phyloP scores from a whole-genome alignment of 2,329 filamentous ascomycete species.

The Colletotrichum spinosum region DNA sequence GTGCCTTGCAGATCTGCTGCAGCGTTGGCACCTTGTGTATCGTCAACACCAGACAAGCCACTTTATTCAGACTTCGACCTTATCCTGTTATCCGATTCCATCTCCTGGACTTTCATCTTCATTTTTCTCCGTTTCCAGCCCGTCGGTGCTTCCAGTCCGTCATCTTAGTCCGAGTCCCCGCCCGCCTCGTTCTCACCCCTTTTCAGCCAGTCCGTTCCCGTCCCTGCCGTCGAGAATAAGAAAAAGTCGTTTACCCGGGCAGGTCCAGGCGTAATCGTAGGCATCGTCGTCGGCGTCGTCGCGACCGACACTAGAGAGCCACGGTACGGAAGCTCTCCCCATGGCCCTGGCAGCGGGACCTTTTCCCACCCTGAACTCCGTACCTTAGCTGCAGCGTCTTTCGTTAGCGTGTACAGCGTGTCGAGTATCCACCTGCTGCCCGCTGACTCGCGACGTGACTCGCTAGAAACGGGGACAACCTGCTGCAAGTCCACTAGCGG shows the following conservation, averaged over 20 bases:
- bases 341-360: conserved; percentile 5
- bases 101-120: background rate
- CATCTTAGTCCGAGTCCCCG: background rate
- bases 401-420: conserved; percentile 21
- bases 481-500: conserved; percentile 38
- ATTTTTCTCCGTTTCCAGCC: background rate
- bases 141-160: background rate
- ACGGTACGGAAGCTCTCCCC: conserved; percentile 18
- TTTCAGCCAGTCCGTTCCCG: background rate
- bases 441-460: conserved; percentile 36
- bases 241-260: background rate
- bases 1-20: background rate
- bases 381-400: conserved; percentile 1
- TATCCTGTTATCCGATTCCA: conserved; percentile 1
- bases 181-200: conserved; percentile 7
- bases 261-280: conserved; percentile 13
- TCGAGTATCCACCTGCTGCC: conserved; percentile 17
- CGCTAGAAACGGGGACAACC: conserved; percentile 28
- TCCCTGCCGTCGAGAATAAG: background rate
- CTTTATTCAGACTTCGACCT: background rate
- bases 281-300: no score
- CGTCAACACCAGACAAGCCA: conserved; percentile 1
- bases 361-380: background rate
- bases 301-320: conserved; percentile 3
- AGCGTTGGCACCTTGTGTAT: conserved; percentile 7